These are phyloP conservation scores for Syncephalis plumigaleata DNA, from an alignment of 371 early-diverging fungal genomes.

Conservation along the genomic window DNA sequence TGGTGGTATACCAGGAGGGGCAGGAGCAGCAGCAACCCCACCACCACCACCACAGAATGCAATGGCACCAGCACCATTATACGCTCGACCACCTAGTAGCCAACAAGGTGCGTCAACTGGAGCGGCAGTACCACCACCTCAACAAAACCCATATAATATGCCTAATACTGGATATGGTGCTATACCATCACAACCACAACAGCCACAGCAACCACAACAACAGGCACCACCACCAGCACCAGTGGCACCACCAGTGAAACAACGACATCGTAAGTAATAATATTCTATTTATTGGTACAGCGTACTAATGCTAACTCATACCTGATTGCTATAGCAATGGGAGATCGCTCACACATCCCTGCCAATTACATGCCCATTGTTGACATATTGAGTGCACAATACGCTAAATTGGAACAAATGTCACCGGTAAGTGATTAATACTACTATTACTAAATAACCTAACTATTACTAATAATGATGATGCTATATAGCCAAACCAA, in stretches of 20 bases:
- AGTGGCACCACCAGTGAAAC: slow-evolving; percentile 16
- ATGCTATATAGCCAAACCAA: slow-evolving; percentile 33
- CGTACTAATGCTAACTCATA: no score
- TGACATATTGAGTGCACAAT: slow-evolving; percentile 19
- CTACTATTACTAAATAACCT: background rate
- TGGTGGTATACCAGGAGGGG: no score
- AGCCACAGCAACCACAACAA: slow-evolving; percentile 6
- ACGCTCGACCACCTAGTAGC: no score
- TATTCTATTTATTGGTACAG: no score
- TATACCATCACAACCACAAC: slow-evolving; percentile 1
- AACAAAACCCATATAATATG: background rate
- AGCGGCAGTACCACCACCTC: slow-evolving; percentile 3
- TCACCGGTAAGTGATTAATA: slow-evolving; percentile 21
- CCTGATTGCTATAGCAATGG: slow-evolving; percentile 26
- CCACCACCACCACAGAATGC: slow-evolving; percentile 9
- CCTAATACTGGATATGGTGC: background rate
- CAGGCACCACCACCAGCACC: slow-evolving; percentile 16
- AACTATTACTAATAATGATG: background rate
- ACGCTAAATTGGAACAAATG: slow-evolving; percentile 26
- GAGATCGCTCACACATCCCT: slow-evolving; percentile 68
- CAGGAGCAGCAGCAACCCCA: slow-evolving; percentile 13
- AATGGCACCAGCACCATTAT: slow-evolving; percentile 12
- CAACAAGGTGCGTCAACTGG: no score
- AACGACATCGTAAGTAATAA: slow-evolving; percentile 21
- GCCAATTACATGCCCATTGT: slow-evolving; percentile 39